Percentiles rank a stretch among this genome's conserved stretches.
Evolutionary conservation across 108 stramenopile species (phyloP).

Genomic region (Chaetoceros tenuissimus): DNA sequence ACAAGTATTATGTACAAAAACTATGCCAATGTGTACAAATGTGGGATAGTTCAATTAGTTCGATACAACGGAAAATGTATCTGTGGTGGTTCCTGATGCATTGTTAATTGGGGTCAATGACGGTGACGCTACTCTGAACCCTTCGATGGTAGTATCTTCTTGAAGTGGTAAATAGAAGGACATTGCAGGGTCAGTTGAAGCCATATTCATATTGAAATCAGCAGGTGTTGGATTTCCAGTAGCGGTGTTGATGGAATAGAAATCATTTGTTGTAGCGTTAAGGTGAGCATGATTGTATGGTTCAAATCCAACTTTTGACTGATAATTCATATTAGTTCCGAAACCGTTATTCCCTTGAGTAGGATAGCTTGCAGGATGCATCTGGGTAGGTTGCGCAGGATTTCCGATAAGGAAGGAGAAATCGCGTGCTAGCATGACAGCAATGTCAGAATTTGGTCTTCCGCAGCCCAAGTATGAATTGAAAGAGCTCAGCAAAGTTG

Average conservation of each 20-base stretch:
- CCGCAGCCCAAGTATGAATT: slow-evolving; percentile 41
- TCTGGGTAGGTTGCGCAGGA: neutral
- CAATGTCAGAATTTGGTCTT: slow-evolving; percentile 31
- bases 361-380: neutral
- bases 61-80: neutral
- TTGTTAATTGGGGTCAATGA: neutral
- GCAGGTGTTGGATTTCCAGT: no score
- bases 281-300: no score
- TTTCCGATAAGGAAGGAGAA: slow-evolving; percentile 31
- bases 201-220: no score
- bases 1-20: no score
- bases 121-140: neutral
- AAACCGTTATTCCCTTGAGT: no score
- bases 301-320: no score
- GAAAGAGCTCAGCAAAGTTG: slow-evolving; percentile 39
- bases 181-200: neutral
- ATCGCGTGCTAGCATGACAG: slow-evolving; percentile 59
- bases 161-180: neutral
- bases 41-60: neutral
- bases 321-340: no score
- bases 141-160: neutral
- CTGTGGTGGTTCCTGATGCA: neutral
- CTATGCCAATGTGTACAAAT: neutral
- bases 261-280: no score
- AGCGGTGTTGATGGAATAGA: no score